Base-by-base conservation (phyloP, 139 green algal species). In the Eudorina sp. region DNA sequence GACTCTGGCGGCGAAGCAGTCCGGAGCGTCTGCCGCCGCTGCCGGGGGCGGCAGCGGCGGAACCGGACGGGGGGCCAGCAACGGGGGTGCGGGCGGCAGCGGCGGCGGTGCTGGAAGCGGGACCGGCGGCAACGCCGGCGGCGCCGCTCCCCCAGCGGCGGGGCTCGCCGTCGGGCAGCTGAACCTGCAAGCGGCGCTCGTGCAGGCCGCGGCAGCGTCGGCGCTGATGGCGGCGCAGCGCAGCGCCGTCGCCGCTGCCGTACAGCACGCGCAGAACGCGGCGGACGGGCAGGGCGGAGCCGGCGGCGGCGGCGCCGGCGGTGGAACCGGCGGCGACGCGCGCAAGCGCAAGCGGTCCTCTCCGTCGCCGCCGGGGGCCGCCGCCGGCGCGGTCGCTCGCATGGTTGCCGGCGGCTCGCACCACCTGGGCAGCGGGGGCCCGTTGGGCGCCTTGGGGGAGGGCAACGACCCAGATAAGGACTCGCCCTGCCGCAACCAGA, bases 401-500 rank as follows among this genome's bases (percentile, higher is more conserved):
- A 53, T 70, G 53, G 38, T 70, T 8, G 53, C 34, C 34, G 13
- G 36, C 34, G 77, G 77, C 51, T 53, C 31, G 3, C 53, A 70
- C 76, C 18, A 36, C 31, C 21, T 38, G 1, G 29, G 29, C 34
- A 21, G 18, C 53, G 34, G 23, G 4, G 76, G 76, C 41, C 53
- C 29, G 16, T 34, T 70, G 51, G 76, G 40, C 25, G 53, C 34
- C 38, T 3, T 40, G 58, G 58, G 19, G 16, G 76, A 40, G 27
- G 31, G 23, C 0, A 62, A 27, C 55, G 77, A 73, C 38, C 14
- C 18, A 0, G 80, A 86, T 29, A 86, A 75, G 29, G 80, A 79
- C 68, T 82, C 68, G 48, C 85, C 72, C 36, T 91, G 83, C 46
- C 83, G 89, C 41, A 95, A 95, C 80, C 94, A 96, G 83, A 96